Conservation (phyloP, 495 filamentous ascomycete genomes). For the Aspergillus nanangensis region DNA sequence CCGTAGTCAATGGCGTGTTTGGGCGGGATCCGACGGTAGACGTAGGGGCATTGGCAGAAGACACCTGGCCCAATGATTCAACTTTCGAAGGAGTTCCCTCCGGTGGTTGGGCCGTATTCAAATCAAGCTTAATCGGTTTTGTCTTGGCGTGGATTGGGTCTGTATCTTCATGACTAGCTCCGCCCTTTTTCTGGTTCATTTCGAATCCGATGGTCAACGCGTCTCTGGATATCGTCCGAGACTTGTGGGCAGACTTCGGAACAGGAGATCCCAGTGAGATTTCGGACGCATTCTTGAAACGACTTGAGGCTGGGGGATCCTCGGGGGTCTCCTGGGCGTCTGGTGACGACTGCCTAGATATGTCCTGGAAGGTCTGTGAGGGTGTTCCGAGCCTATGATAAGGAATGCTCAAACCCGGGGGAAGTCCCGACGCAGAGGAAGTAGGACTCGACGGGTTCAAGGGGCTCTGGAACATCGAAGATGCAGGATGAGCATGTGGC, state of each 20-base stretch:
- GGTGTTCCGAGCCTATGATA: constrained; percentile 27
- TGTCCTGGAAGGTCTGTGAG: constrained; percentile 19
- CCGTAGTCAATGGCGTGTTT: constrained; percentile 33
- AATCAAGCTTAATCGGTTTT: constrained; percentile 31
- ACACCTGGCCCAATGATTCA: constrained; percentile 17
- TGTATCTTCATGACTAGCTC: constrained; percentile 10
- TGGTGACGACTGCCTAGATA: constrained; percentile 17
- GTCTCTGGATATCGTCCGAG: constrained; percentile 20
- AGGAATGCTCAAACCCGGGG: constrained; percentile 25
- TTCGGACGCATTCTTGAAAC: constrained; percentile 31
- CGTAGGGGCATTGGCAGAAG: constrained; percentile 10
- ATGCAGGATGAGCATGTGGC: constrained; percentile 49
- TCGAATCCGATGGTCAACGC: constrained; percentile 19
- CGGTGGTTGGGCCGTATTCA: constrained; percentile 12
- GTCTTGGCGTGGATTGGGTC: constrained; percentile 14
- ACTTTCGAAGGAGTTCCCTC: constrained; percentile 17
- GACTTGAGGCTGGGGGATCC: constrained; percentile 14
- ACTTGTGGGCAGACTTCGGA: constrained; percentile 31
- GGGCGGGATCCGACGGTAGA: constrained; percentile 29
- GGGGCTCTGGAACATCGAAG: constrained; percentile 32
- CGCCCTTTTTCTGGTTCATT: constrained; percentile 16
- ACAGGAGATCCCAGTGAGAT: constrained; percentile 42
- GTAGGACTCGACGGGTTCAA: constrained; percentile 28
- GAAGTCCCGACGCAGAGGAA: constrained; percentile 26
- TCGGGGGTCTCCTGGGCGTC: constrained; percentile 16